A percentile compares a stretch with the other conserved stretches of the same genome.
Conservation (phyloP, 2,329 filamentous ascomycete genomes). For the Ceratocystis alfenasii region DNA sequence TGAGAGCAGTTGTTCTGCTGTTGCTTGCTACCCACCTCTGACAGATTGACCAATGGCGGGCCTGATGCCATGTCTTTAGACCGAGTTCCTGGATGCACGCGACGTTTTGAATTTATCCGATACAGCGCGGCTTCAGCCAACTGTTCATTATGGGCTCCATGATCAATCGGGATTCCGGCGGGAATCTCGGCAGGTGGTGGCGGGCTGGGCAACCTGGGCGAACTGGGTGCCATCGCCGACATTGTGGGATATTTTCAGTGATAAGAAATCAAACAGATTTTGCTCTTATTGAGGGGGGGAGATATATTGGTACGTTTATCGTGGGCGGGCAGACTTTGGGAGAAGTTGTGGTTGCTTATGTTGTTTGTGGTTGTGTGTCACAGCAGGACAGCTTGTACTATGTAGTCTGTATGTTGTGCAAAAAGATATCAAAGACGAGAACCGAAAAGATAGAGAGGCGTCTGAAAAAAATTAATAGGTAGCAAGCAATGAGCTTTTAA, state of each 20-base stretch:
- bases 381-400: not conserved
- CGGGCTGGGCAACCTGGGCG: constrained; percentile 85
- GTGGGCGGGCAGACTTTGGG: not conserved
- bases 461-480: not conserved
- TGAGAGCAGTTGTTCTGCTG: not conserved
- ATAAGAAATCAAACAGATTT: no score
- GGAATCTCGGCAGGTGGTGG: constrained; percentile 93
- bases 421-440: not conserved
- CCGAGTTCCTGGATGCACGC: constrained; percentile 86
- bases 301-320: not conserved
- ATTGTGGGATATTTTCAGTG: constrained; percentile 30
- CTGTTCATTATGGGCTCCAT: constrained; percentile 41
- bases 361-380: not conserved
- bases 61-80: constrained; percentile 87
- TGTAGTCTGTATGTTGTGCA: not conserved
- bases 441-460: not conserved
- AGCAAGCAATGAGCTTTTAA: not conserved
- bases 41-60: constrained; percentile 73
- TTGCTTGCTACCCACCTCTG: constrained; percentile 48
- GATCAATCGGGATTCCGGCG: constrained; percentile 66
- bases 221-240: constrained; percentile 54
- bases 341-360: not conserved
- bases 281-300: no score
- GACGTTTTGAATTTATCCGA: constrained; percentile 63
- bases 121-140: constrained; percentile 45